Evolutionary conservation across 2,329 filamentous ascomycete species (phyloP), one percentile per base, ranked within the genome.

Genomic region (Neurospora sp.): DNA sequence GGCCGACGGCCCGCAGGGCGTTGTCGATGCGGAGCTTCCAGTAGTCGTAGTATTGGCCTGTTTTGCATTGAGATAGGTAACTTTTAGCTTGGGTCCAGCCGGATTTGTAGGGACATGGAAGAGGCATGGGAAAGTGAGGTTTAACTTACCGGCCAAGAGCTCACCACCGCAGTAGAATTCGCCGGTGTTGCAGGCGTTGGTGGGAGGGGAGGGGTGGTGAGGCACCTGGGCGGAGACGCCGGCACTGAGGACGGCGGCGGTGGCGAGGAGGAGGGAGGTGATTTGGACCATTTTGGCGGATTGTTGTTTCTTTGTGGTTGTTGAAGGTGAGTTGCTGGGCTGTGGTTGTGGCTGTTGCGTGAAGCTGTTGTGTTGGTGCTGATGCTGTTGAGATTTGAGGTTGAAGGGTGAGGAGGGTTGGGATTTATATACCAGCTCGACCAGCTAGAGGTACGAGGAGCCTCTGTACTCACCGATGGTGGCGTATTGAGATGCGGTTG

Each of bases 141-240:
- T 33, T 3, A 28, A 17, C 68, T 28, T 67, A 57, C 68, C 39
- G 41, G 41, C 40, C 19, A 69, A 37, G 11, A 69, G 69, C 11
- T 19, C 62, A 46, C 10, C 36, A 12, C 69, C 69, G 69, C 69
- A 69, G 43, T 69, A 69, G 69, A 67, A 62, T 43, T 67, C 40
- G 65, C 33, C 36, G 8, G 28, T 40, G 33, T 39, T 62, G 68
- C 68, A 69, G 41, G 36, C 39, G 41, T 66, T 67, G 36, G 57
- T 41, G 66, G 68, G 41, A 19, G 43, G 43, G 43, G 0, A 1
- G n/a, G 19, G n/a, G 19, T 52, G 43, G 8, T 43, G 41, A 0
- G 39, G 39, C 6, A 36, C 15, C 8, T 52, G 43, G 11, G 43
- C 43, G 33, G 15, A 69, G 41, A 33, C 66, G 33, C 65, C 67